These are phyloP conservation scores for Corrigiola litoralis DNA, from an alignment of 179 eudicot species.

Conservation along the genomic window DNA sequence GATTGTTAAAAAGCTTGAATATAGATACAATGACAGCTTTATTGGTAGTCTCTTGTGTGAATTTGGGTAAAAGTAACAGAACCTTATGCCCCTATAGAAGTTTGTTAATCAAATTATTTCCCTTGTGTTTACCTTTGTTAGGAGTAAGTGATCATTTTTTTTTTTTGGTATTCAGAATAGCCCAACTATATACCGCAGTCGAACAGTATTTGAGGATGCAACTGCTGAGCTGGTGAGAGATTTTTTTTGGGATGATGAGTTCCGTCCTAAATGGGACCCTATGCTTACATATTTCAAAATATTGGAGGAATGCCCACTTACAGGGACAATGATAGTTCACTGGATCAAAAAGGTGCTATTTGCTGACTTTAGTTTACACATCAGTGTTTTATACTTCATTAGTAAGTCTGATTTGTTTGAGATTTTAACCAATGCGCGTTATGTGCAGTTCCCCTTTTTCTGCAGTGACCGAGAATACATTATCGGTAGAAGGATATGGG, in stretches of 20 bases:
- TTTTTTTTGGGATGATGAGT: conserved; percentile 97
- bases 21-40: no score
- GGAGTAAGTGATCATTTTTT: no score
- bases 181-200: conserved; percentile 68
- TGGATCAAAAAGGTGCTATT: conserved; percentile 91
- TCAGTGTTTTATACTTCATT: neutral
- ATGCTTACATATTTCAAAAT: conserved; percentile 79
- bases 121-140: neutral
- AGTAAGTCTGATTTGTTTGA: neutral
- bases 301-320: conserved; percentile 66
- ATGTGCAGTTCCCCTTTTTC: conserved; percentile 89
- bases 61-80: no score
- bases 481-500: conserved; percentile 93
- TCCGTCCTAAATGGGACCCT: conserved; percentile 90
- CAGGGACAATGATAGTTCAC: conserved; percentile 66
- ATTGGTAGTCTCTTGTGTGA: no score
- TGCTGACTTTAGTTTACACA: neutral
- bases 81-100: neutral
- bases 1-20: no score
- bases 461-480: conserved; percentile 96
- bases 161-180: conserved; percentile 50
- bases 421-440: neutral
- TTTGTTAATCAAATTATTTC: neutral
- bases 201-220: conserved; percentile 86
- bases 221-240: conserved; percentile 88